Percentiles rank a stretch among this genome's conserved stretches.
These are phyloP conservation scores for Podospora bellae-mahoneyi DNA, from an alignment of 495 filamentous ascomycete species.

Conservation along the genomic window DNA sequence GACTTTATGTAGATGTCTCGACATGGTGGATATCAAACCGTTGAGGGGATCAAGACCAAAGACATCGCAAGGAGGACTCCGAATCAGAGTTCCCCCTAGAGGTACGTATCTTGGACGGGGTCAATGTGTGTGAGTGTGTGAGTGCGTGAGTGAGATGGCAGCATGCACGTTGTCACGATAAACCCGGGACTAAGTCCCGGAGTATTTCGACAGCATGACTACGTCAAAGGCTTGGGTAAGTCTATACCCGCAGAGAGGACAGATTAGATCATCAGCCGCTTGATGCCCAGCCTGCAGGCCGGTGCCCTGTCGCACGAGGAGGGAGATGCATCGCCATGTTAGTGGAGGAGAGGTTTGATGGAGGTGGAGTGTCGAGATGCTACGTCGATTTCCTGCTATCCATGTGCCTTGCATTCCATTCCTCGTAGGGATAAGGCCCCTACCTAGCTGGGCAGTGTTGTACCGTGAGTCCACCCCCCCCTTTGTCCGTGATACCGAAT, in stretches of 20 bases:
- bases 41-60: constrained; percentile 15
- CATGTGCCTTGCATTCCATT: constrained; percentile 10
- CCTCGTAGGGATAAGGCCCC: constrained; percentile 11
- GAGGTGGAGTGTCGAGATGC: constrained; percentile 7
- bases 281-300: constrained; percentile 20
- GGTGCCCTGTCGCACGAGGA: constrained; percentile 20
- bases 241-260: not conserved
- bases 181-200: constrained; percentile 7
- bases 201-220: not conserved
- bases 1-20: constrained; percentile 35
- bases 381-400: constrained; percentile 15
- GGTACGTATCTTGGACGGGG: constrained; percentile 20
- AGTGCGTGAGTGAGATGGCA: not conserved
- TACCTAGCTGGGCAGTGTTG: constrained; percentile 20
- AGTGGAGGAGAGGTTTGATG: not conserved
- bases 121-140: not conserved
- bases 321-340: not conserved
- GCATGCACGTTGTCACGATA: constrained; percentile 4
- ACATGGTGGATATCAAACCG: constrained; percentile 12
- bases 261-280: constrained; percentile 16
- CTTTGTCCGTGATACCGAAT: constrained; percentile 3
- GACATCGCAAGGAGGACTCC: constrained; percentile 8
- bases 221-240: not conserved
- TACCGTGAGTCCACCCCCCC: constrained; percentile 18
- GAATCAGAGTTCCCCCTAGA: constrained; percentile 10